Conservation (phyloP, 805 yeast genomes). For the Zygosaccharomyces pseudorouxii region DNA sequence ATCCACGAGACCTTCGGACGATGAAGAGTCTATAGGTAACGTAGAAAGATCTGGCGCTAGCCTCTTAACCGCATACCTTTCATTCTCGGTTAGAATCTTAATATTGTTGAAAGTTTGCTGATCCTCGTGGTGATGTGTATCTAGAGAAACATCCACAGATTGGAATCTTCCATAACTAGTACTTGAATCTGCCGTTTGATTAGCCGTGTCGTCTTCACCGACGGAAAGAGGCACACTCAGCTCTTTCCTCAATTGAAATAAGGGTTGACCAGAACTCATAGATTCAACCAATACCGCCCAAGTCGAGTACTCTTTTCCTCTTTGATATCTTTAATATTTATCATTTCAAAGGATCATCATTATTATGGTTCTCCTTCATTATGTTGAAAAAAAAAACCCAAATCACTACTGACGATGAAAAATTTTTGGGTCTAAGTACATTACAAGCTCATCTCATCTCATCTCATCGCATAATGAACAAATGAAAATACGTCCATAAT, state of each 20-base stretch:
- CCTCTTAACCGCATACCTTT: slow-evolving; percentile 26
- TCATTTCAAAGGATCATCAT: not conserved
- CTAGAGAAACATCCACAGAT: slow-evolving; percentile 10
- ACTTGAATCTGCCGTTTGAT: slow-evolving; percentile 3
- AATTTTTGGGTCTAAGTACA: slow-evolving; percentile 7
- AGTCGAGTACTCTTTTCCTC: not conserved
- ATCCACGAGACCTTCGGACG: slow-evolving; percentile 42
- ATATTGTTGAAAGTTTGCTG: slow-evolving; percentile 12
- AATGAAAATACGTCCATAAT: not conserved
- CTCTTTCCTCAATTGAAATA: slow-evolving; percentile 34
- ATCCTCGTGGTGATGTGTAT: slow-evolving; percentile 6
- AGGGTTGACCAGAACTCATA: slow-evolving; percentile 15
- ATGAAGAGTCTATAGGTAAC: slow-evolving; percentile 8
- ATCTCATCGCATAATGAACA: slow-evolving; percentile 1
- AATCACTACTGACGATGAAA: slow-evolving; percentile 3
- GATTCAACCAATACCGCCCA: not conserved
- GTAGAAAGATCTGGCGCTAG: slow-evolving; percentile 21
- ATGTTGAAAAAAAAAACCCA: not conserved
- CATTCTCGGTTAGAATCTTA: slow-evolving; percentile 31
- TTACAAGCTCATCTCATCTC: slow-evolving; percentile 7
- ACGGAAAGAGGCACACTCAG: slow-evolving; percentile 30
- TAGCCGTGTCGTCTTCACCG: slow-evolving; percentile 17
- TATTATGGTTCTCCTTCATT: slow-evolving; percentile 1
- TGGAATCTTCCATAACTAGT: slow-evolving; percentile 9
- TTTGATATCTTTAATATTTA: not conserved